Evolutionary conservation across 768 basidiomycete genomes (phyloP), one percentile per base, ranked within the genome.

Genomic region (Boletus sp.): DNA sequence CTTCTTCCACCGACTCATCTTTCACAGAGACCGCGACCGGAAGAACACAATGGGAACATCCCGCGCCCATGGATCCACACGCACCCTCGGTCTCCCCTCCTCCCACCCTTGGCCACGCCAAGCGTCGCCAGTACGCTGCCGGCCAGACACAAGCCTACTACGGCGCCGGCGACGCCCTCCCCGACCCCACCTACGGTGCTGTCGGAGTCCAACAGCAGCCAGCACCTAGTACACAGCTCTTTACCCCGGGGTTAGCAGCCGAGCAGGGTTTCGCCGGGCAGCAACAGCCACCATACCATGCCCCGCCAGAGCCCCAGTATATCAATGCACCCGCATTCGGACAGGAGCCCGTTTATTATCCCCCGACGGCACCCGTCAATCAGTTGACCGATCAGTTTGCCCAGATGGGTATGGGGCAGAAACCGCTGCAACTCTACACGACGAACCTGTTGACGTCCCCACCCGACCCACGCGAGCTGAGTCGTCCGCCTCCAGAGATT

Each of bases 91-190:
- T 75, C 20, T 78, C 83, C 32, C 78, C 83, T 28, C 68, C 71
- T 24, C 75, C 77, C 15, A 68, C 62, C n/a, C 71, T 80, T 7
- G 69, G 74, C 30, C 78, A 81, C 61, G 54, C 77, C 52, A 89
- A 92, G 74, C 88, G 92, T 63, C 87, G 95, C 45, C 94, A 96
- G 72, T 98, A 98, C 71, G 95, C 95, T 48, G 86, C 92, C 4
- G 94, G 92, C 11, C 94, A 97, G 73, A 93, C 93, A 1, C 92
- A 94, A 67, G 92, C 83, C 3, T 94, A 94, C 71, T 92, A 92
- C 62, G 83, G 85, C 36, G 68, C 75, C 11, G 78, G 79, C 29
- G 75, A 75, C 4, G 62, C 73, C 36, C 61, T 77, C 41, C 83
- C 69, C 11, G 78, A 83, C 48, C 78, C 83, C 11, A 64, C 69